Evolutionary conservation across 176 grass and related monocot genomes (phyloP).

Genomic region (Eleusine indica): DNA sequence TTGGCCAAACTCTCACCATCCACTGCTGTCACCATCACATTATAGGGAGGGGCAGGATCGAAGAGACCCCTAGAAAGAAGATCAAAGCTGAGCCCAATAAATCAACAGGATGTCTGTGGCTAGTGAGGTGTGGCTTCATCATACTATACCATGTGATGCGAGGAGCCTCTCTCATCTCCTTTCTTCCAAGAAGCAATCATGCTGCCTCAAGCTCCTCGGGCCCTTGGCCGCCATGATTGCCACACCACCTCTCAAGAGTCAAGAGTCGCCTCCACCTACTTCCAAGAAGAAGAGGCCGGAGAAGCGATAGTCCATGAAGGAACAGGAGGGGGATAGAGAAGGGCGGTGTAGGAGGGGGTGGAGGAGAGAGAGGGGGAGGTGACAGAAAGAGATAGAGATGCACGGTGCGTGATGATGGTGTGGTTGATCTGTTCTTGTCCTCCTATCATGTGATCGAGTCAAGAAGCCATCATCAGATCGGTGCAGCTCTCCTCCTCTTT

Average conservation of each 20-base stretch:
- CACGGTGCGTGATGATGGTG: conserved; percentile 36
- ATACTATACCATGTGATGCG: conserved; percentile 58
- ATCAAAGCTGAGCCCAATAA: conserved; percentile 41
- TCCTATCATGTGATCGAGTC: conserved; percentile 23
- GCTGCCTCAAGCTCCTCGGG: conserved; percentile 51
- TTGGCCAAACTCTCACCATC: conserved; percentile 31
- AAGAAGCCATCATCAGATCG: conserved; percentile 61
- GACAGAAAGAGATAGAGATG: conserved; percentile 17
- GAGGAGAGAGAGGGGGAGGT: conserved; percentile 24
- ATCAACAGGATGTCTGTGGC: conserved; percentile 45
- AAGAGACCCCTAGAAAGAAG: conserved; percentile 48
- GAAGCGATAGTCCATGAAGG: conserved; percentile 40
- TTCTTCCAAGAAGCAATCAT: conserved; percentile 69
- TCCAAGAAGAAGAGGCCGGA: conserved; percentile 46
- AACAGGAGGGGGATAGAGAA: conserved; percentile 28
- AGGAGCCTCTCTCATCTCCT: conserved; percentile 33
- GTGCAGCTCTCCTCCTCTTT: conserved; percentile 12
- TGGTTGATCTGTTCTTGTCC: conserved; percentile 39
- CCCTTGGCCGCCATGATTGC: conserved; percentile 58
- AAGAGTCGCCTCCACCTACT: conserved; percentile 44
- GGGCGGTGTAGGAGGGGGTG: conserved; percentile 17
- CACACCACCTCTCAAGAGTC: conserved; percentile 35
- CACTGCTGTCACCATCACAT: conserved; percentile 43
- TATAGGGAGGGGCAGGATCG: background rate
- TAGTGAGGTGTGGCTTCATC: conserved; percentile 50